phyloP scores from a whole-genome alignment of 2,329 filamentous ascomycete species.

The Fusarium xylarioides region DNA sequence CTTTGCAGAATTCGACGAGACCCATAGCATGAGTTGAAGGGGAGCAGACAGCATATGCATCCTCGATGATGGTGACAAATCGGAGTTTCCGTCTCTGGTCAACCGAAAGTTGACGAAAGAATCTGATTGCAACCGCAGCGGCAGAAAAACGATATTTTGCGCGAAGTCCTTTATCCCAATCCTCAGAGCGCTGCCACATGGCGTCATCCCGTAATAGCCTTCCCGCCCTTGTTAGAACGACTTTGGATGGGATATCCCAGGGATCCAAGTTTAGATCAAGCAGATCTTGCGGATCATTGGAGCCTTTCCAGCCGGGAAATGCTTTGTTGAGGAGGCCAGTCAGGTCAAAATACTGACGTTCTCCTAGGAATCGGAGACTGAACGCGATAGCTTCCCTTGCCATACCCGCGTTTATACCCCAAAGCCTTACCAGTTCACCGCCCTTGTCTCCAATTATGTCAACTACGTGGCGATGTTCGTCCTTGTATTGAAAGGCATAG shows the following conservation, averaged over 20 bases:
- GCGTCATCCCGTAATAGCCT: fast-evolving
- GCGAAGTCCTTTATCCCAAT: fast-evolving
- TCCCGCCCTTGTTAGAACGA: background rate
- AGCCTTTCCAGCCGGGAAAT: background rate
- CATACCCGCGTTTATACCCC: background rate
- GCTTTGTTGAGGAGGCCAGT: background rate
- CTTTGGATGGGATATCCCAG: background rate
- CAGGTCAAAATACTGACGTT: background rate
- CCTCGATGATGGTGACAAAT: background rate
- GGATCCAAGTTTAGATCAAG: background rate
- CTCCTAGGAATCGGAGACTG: background rate
- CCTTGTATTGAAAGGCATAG: background rate
- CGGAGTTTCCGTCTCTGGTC: too few species aligned
- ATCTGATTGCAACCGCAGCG: background rate
- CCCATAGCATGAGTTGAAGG: background rate
- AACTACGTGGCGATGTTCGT: too few species aligned
- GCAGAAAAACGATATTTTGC: conserved; percentile 13
- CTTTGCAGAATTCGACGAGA: background rate
- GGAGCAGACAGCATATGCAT: background rate
- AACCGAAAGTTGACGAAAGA: background rate
- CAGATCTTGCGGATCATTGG: background rate
- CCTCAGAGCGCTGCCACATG: fast-evolving
- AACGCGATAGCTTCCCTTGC: background rate
- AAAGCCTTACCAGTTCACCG: fast-evolving
- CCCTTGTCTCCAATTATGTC: too few species aligned